These are phyloP conservation scores for Erythrobasidium hasegawianum DNA, from an alignment of 1,284 basidiomycete genomes.

Conservation along the genomic window DNA sequence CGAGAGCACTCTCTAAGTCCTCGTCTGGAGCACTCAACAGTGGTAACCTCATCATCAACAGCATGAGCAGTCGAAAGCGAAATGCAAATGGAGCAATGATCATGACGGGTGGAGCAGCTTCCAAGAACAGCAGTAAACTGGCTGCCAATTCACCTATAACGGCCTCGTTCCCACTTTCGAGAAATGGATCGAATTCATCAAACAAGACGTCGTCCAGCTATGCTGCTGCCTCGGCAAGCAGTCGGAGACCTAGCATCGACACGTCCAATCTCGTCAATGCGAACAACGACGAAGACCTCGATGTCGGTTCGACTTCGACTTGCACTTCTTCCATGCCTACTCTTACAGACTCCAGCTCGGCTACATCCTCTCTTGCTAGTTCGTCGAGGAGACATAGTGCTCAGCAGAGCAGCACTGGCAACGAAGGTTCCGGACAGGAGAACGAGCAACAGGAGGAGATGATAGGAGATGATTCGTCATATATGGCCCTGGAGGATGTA, in stretches of 20 bases:
- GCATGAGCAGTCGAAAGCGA: constrained; percentile 37
- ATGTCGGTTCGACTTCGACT: too few species aligned
- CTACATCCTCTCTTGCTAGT: constrained; percentile 20
- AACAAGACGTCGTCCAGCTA: not conserved
- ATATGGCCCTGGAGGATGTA: not conserved
- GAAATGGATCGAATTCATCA: not conserved
- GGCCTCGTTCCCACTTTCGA: constrained; percentile 34
- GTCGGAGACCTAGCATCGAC: constrained; percentile 9
- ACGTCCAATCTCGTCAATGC: constrained; percentile 4
- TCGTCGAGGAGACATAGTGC: constrained; percentile 3
- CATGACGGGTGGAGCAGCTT: constrained; percentile 20
- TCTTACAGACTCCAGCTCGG: constrained; percentile 29
- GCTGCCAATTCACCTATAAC: constrained; percentile 38
- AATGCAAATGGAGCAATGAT: constrained; percentile 44
- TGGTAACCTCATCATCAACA: not conserved
- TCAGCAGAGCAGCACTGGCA: not conserved
- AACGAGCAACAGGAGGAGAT: not conserved
- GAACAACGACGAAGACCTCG: constrained; percentile 41
- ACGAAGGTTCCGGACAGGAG: not conserved
- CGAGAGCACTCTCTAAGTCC: not conserved
- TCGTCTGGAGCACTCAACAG: not conserved
- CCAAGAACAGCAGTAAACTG: constrained; percentile 21
- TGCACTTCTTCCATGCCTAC: constrained; percentile 1
- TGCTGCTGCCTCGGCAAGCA: not conserved
- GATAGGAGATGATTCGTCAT: not conserved